Evolutionary conservation across 768 basidiomycete species (phyloP), one percentile per base, ranked within the genome.

Genomic region (Lentinula lateritia): DNA sequence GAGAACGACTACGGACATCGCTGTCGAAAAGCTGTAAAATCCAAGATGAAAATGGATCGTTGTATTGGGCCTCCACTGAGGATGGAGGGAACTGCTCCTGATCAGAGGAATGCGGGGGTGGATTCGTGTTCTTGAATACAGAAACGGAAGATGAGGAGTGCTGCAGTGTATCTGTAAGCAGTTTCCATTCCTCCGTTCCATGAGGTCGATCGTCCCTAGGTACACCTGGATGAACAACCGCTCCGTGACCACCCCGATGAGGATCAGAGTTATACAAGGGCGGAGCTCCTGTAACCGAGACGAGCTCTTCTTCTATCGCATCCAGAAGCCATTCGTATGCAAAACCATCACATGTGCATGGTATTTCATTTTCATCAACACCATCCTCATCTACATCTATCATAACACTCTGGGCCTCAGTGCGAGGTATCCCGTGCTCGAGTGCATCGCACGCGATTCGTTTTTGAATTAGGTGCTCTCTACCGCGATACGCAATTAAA

Each of bases 261-360:
- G 20, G 55, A 16, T 54, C 53, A 9, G 38, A 50, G 1, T 5
- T 6, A 13, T n/a, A 39, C 16, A 41, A 6, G 18, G 79, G 76
- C 32, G 87, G 88, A 18, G 82, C 73, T n/a, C 73, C 72, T 6
- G 83, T 67, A 13, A 86, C 70, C 12, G 89, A 78, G 5, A 91
- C 63, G 42, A 79, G 70, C 2, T 89, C 89, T 36, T 80, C 77
- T 46, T 80, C 79, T 46, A 91, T 84, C 3, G 79, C 72, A 48
- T 70, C 69, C 56, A 88, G 71, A 32, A 88, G 67, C 38, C 64
- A 70, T 53, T 72, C 69, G 66, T 74, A 72, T 10, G 75, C 68
- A 58, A 83, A 81, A 69, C 45, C 59, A 5, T 46, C 50, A 42
- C 45, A 60, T 60, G 59, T 52, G n/a, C 59, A 60, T 9, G 18